These are phyloP conservation scores for Fusarium sp. DNA, from an alignment of 2,329 filamentous ascomycete species.

Conservation along the genomic window DNA sequence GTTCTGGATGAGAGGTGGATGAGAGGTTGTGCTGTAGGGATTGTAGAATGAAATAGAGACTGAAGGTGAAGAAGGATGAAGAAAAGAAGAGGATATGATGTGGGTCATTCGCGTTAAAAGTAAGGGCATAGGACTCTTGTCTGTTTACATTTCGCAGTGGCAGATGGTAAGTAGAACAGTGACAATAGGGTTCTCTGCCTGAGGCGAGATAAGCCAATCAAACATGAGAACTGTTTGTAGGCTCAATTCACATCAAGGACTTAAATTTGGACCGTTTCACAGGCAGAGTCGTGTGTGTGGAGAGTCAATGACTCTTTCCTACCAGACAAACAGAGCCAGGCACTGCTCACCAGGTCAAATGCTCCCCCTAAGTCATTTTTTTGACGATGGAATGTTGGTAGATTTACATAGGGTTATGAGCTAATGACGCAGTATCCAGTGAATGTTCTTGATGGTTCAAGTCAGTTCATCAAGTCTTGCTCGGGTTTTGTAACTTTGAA, in stretches of 20 bases:
- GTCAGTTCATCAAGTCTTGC: not conserved
- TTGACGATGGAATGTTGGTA: accelerated
- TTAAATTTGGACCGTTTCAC: not conserved
- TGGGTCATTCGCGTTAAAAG: not conserved
- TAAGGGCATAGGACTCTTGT: not conserved
- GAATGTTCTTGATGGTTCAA: not conserved
- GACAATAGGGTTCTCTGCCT: not conserved
- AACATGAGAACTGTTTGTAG: not conserved
- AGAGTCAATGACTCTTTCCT: too few relatives aligned
- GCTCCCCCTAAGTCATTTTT: accelerated
- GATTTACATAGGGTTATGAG: not conserved
- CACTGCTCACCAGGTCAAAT: not conserved
- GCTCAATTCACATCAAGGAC: not conserved
- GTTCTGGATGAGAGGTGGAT: accelerated
- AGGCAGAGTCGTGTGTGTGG: too few relatives aligned
- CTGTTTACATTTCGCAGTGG: not conserved
- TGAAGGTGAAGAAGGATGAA: not conserved
- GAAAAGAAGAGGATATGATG: not conserved
- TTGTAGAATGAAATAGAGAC: too few relatives aligned
- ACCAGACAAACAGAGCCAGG: too few relatives aligned
- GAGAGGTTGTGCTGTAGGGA: too few relatives aligned
- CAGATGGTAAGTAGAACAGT: not conserved
- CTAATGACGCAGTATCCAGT: not conserved
- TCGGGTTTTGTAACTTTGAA: not conserved
- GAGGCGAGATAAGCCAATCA: not conserved